These are phyloP conservation scores for Houttuynia cordata DNA, from an alignment of 164 flowering plant species.

Conservation along the genomic window DNA sequence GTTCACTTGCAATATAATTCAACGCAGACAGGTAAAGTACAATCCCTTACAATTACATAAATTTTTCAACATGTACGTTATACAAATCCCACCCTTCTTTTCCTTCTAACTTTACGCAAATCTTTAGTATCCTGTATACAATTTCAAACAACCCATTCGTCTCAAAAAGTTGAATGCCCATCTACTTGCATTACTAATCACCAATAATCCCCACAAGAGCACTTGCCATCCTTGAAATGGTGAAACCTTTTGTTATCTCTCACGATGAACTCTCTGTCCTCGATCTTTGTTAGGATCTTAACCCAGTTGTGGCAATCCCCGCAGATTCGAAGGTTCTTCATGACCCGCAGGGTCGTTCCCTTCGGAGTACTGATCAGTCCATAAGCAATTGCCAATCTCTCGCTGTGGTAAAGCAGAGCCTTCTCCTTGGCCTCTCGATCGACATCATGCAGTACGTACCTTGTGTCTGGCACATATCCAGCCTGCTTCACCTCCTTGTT, in stretches of 20 bases:
- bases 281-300: conserved; percentile 2
- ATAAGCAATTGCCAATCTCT: conserved; percentile 3
- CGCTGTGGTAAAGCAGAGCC: conserved; percentile 3
- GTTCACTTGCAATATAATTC: no score
- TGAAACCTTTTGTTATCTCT: conserved; percentile 3
- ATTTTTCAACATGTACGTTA: no score
- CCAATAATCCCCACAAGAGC: conserved; percentile 4
- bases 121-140: no score
- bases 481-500: conserved; percentile 2
- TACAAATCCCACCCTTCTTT: no score
- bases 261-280: neutral
- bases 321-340: conserved; percentile 2
- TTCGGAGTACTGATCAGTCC: neutral
- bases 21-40: no score
- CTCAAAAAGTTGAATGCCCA: no score
- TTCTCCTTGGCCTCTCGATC: conserved; percentile 1
- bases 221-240: conserved; percentile 1
- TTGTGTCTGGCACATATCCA: conserved; percentile 1
- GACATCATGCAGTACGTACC: conserved; percentile 1
- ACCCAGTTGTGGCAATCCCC: conserved; percentile 2
- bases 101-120: no score
- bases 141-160: no score
- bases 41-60: no score
- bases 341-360: neutral
- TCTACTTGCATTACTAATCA: neutral